Percentiles rank a stretch among this genome's conserved stretches.
Conservation (phyloP, 208 protist species). For the Zelonia costaricensis region DNA sequence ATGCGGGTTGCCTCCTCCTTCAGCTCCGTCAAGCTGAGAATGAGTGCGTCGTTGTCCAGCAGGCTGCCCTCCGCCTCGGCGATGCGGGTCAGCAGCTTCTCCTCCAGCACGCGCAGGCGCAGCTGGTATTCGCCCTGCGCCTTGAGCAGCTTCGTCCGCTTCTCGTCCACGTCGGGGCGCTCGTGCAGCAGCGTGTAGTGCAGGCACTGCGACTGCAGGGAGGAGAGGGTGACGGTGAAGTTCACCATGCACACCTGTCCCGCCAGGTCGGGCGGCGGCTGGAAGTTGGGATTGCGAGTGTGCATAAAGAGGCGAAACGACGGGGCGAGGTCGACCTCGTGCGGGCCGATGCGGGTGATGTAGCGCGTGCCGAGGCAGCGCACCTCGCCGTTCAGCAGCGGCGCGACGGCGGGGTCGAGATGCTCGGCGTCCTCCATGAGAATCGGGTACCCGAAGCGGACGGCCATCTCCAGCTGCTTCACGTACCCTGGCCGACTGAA, state of each 20-base stretch:
- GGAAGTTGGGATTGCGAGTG: slow-evolving; percentile 95
- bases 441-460: slow-evolving; percentile 99
- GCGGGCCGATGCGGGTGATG: slow-evolving; percentile 95
- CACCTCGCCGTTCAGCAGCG: slow-evolving; percentile 98
- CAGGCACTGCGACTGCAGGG: slow-evolving; percentile 96
- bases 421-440: slow-evolving; percentile 99
- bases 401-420: slow-evolving; percentile 98
- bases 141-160: slow-evolving; percentile 91
- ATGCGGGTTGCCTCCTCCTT: slow-evolving; percentile 94
- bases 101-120: slow-evolving; percentile 94
- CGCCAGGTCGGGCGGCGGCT: slow-evolving; percentile 96
- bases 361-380: slow-evolving; percentile 91
- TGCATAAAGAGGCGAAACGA: slow-evolving; percentile 97
- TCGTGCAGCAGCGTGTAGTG: slow-evolving; percentile 92
- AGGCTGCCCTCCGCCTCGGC: slow-evolving; percentile 95
- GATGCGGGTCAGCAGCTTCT: slow-evolving; percentile 95
- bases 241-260: slow-evolving; percentile 98
- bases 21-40: slow-evolving; percentile 93
- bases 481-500: slow-evolving; percentile 97
- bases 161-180: slow-evolving; percentile 95
- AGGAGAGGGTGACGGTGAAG: slow-evolving; percentile 98
- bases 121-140: slow-evolving; percentile 96
- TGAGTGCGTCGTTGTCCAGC: slow-evolving; percentile 97
- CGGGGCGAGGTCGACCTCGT: slow-evolving; percentile 98
- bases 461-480: slow-evolving; percentile 98